Conservation (phyloP, 2,329 filamentous ascomycete genomes). For the Microcyclospora pomicola region DNA sequence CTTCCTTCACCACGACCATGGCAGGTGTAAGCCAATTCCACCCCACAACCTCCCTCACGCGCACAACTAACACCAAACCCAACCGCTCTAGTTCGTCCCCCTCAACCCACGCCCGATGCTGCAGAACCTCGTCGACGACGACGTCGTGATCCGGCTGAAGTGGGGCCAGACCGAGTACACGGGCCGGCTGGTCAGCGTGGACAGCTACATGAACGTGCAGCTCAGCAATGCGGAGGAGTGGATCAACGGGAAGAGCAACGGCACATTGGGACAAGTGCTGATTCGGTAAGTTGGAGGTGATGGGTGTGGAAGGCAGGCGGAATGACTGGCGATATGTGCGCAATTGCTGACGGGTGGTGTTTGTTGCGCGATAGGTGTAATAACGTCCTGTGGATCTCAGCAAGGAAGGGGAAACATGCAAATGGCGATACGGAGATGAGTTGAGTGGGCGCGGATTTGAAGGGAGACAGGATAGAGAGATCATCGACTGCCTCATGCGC, state of each 20-base stretch:
- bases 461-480: no score
- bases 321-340: neutral
- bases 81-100: slow-evolving; percentile 52
- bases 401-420: slow-evolving; percentile 14
- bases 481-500: no score
- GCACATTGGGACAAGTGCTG: slow-evolving; percentile 75
- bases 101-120: slow-evolving; percentile 96
- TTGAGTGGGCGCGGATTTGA: no score
- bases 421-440: no score
- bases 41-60: no score
- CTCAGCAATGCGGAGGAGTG: slow-evolving; percentile 83
- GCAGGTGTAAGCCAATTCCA: no score
- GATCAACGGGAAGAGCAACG: slow-evolving; percentile 74
- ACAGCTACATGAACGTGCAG: slow-evolving; percentile 99
- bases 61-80: no score
- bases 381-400: slow-evolving; percentile 87
- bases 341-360: neutral
- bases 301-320: slow-evolving; percentile 1
- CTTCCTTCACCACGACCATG: no score
- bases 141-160: slow-evolving; percentile 85
- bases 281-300: slow-evolving; percentile 52
- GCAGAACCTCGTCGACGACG: slow-evolving; percentile 84
- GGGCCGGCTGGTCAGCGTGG: slow-evolving; percentile 78
- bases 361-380: slow-evolving; percentile 52
- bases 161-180: slow-evolving; percentile 98